These are phyloP conservation scores for Mucor plumbeus DNA, from an alignment of 371 early-diverging fungal genomes.

Conservation along the genomic window DNA sequence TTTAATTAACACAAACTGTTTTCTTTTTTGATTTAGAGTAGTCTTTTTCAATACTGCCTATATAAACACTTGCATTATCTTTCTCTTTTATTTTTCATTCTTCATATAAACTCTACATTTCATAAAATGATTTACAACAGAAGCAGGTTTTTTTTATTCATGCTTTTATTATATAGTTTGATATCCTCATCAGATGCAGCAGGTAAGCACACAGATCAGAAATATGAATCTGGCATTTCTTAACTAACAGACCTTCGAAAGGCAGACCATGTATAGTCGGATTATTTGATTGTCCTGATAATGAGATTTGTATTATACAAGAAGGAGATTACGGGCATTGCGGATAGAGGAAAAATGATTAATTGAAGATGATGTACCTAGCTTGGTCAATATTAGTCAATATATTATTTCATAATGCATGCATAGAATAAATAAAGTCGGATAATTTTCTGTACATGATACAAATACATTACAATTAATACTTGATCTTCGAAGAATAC, in stretches of 20 bases:
- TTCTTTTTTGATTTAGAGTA: neutral
- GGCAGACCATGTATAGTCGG: slow-evolving; percentile 24
- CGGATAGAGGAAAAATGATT: slow-evolving; percentile 1
- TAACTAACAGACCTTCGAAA: neutral
- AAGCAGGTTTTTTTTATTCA: neutral
- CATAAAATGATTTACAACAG: slow-evolving; percentile 10
- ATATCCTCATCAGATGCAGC: neutral
- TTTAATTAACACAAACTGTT: neutral
- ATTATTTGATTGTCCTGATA: slow-evolving; percentile 29
- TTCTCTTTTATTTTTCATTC: slow-evolving; percentile 4
- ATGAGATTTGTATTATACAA: slow-evolving; percentile 22
- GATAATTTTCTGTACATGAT: slow-evolving; percentile 1
- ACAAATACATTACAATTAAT: neutral
- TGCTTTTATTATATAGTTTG: neutral
- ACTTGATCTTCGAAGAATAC: too few species aligned
- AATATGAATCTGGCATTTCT: neutral
- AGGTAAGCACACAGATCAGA: neutral
- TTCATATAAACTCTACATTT: neutral
- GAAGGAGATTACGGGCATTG: slow-evolving; percentile 27
- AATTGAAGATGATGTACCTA: neutral
- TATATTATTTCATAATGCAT: neutral
- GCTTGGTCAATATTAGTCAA: neutral
- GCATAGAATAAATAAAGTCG: neutral
- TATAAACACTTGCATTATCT: neutral
- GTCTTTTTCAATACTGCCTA: neutral